Conservation (phyloP, 2,329 filamentous ascomycete genomes). For the Rasamsonia emersonii region DNA sequence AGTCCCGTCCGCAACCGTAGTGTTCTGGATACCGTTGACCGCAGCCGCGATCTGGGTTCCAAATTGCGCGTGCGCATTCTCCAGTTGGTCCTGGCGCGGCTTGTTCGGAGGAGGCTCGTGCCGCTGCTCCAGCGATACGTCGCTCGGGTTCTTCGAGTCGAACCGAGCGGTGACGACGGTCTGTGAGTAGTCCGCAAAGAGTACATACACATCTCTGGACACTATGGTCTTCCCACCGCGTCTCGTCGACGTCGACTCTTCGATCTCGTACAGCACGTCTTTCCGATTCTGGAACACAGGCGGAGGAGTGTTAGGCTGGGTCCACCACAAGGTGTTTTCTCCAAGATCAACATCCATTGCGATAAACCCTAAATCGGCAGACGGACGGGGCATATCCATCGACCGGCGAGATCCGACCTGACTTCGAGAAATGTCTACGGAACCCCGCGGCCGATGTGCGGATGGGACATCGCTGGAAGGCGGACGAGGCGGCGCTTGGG, state of each 20-base stretch:
- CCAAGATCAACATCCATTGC: constrained; percentile 80
- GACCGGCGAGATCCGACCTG: constrained; percentile 50
- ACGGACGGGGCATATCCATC: constrained; percentile 66
- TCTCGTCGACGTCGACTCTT: constrained; percentile 63
- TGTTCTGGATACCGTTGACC: constrained; percentile 64
- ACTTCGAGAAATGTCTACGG: constrained; percentile 54
- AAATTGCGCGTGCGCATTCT: constrained; percentile 72
- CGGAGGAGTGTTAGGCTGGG: constrained; percentile 67
- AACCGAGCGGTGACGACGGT: constrained; percentile 76
- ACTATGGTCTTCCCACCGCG: constrained; percentile 62
- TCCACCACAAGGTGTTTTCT: constrained; percentile 74
- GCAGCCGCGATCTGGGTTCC: constrained; percentile 69
- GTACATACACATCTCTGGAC: constrained; percentile 73
- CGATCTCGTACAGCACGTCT: constrained; percentile 74
- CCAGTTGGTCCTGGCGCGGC: constrained; percentile 86
- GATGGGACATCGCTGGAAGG: constrained; percentile 21
- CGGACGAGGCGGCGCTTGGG: constrained; percentile 17
- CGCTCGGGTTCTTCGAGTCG: constrained; percentile 63
- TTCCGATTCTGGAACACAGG: constrained; percentile 72
- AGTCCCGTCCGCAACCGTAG: constrained; percentile 74
- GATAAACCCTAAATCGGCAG: constrained; percentile 72
- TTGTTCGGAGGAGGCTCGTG: constrained; percentile 75
- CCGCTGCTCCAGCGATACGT: constrained; percentile 70
- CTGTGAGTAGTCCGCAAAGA: constrained; percentile 95
- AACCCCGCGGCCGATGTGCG: constrained; percentile 46